Evolutionary conservation across 768 basidiomycete genomes (phyloP), one percentile per base, ranked within the genome.

Genomic region (Solioccasus polychromus): DNA sequence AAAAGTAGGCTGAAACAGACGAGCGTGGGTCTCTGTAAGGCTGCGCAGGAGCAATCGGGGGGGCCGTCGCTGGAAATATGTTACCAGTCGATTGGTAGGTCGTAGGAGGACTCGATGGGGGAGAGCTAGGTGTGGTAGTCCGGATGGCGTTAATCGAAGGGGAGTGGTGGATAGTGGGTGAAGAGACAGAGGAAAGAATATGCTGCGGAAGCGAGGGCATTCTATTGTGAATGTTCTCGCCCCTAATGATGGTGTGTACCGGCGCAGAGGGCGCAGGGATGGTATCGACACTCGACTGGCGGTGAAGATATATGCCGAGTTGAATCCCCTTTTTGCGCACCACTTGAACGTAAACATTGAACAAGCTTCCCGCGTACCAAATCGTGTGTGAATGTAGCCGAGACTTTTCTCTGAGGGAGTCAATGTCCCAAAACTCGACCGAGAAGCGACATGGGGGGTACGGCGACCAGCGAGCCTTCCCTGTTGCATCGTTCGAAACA

Each of bases 341-440:
- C 35, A 92, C 76, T 62, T 95, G 92, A 34, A 93, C 83, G 57
- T 94, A 95, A 2, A 92, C 82, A 52, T 92, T 92, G 73, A 83
- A 93, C 57, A 89, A 70, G 55, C 80, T 90, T 8, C 93, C 93
- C 2, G 87, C 92, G 60, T 92, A 89, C 80, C 89, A 93, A 42
- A 94, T 75, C 3, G 92, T 96, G 44, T 83, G 80, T 8, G 88
- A 90, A 63, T 94, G 83, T 40, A 89, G 65, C 14, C 91, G 75
- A 40, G 82, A 80, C 68, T 93, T 95, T 68, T 95, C 92, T 47
- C 83, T 85, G 30, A 96, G 73, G 26, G 73, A 68, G 49, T 88
- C 84, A 17, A 92, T 76, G 57, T 87, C 85, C 85, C 88, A 94
- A 61, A 95, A 95, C 65, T 95, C 92, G 41, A 92, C 88, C 8